Conservation (phyloP, 306 rosid species). For the Erythrophleum fordii region DNA sequence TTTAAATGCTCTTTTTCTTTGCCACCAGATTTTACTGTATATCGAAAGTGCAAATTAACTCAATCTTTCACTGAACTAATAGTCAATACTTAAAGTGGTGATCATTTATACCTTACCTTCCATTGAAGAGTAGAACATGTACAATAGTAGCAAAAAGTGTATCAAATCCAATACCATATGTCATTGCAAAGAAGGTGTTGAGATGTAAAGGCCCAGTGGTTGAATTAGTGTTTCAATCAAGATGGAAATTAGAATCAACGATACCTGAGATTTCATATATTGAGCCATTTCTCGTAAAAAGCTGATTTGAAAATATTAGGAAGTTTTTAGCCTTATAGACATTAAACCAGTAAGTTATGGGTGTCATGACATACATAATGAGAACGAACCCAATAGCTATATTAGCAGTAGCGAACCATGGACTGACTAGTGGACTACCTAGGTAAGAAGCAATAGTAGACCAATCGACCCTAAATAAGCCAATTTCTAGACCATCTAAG, state of each 20-base stretch:
- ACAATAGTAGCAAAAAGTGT: slow-evolving; percentile 60
- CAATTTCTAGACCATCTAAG: slow-evolving; percentile 56
- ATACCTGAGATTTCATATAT: slow-evolving; percentile 45
- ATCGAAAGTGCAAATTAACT: background rate
- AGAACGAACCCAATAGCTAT: slow-evolving; percentile 51
- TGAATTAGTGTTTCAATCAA: slow-evolving; percentile 48
- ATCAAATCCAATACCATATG: slow-evolving; percentile 67
- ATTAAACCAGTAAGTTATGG: slow-evolving; percentile 48
- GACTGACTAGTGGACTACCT: slow-evolving; percentile 64
- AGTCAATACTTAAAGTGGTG: background rate
- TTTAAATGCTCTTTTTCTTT: slow-evolving; percentile 46
- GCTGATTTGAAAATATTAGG: slow-evolving; percentile 54
- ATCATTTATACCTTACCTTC: slow-evolving; percentile 46
- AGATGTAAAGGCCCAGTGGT: slow-evolving; percentile 53
- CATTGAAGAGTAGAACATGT: slow-evolving; percentile 61
- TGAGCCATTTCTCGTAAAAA: slow-evolving; percentile 51
- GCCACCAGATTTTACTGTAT: slow-evolving; percentile 49
- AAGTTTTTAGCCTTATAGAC: slow-evolving; percentile 52
- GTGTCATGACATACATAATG: slow-evolving; percentile 60
- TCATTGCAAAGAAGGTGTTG: slow-evolving; percentile 65
- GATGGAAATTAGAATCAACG: slow-evolving; percentile 51
- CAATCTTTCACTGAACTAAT: background rate
- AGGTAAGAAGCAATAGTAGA: slow-evolving; percentile 56
- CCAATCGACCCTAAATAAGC: slow-evolving; percentile 65
- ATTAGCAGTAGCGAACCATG: slow-evolving; percentile 66